These are phyloP conservation scores for Plasmodium fragile DNA, from an alignment of 169 alveolate species.

Conservation along the genomic window DNA sequence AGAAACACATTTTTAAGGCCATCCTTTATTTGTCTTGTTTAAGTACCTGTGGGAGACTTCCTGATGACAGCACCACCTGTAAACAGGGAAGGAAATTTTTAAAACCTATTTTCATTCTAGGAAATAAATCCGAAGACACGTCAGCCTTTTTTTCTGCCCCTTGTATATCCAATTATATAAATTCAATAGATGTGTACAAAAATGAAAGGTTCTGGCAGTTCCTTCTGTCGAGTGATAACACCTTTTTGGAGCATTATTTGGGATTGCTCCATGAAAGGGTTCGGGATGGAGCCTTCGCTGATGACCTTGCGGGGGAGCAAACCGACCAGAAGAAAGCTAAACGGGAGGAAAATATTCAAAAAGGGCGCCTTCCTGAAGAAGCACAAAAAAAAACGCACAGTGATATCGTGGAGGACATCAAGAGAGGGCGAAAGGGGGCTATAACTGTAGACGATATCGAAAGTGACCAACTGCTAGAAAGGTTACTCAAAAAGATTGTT, in stretches of 20 bases:
- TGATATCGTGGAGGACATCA: slow-evolving; percentile 21
- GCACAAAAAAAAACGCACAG: background rate
- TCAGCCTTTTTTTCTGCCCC: slow-evolving; percentile 67
- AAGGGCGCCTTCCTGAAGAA: background rate
- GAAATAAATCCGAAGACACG: slow-evolving; percentile 50
- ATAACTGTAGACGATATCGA: slow-evolving; percentile 41
- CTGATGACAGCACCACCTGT: background rate
- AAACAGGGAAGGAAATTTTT: background rate
- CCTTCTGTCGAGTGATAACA: slow-evolving; percentile 49
- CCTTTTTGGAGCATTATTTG: slow-evolving; percentile 22
- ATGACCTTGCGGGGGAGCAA: background rate
- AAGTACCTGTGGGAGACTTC: background rate
- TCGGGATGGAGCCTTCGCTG: background rate
- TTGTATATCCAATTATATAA: slow-evolving; percentile 60
- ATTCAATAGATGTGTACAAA: slow-evolving; percentile 40
- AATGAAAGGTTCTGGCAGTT: slow-evolving; percentile 52
- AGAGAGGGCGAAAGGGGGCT: slow-evolving; percentile 7
- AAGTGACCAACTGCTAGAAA: slow-evolving; percentile 12
- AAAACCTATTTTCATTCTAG: slow-evolving; percentile 67
- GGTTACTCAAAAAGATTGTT: slow-evolving; percentile 41
- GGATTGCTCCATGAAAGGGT: slow-evolving; percentile 6
- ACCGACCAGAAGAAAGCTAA: slow-evolving; percentile 2
- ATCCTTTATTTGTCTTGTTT: slow-evolving; percentile 53
- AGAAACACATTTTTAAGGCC: slow-evolving; percentile 47
- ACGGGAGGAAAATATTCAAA: background rate